Evolutionary conservation across 805 yeast genomes (phyloP), one percentile per base, ranked within the genome.

Genomic region (Wickerhamia fluorescens): DNA sequence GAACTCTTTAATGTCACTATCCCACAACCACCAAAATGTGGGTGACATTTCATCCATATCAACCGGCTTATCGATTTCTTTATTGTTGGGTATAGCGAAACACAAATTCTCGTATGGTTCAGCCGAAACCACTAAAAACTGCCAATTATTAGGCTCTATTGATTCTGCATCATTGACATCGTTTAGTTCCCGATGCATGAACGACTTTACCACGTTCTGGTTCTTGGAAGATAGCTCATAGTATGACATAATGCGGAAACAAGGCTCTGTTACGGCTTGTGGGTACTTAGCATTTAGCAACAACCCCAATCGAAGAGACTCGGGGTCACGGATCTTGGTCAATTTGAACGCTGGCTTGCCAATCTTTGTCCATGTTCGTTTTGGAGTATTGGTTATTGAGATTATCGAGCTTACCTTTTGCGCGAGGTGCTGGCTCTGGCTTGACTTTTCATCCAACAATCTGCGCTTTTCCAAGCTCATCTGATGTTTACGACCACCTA

Each of bases 81-180:
- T 60, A 10, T 74, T 64, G n/a, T n/a, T n/a, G 2, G 94, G 94
- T 8, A 92, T 64, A 34, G 84, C 78, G 33, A 89, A 61, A 2
- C 80, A 82, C 7, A 86, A 63, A 34, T 78, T 85, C 36, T 86
- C 89, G 51, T 85, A 92, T 2, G 96, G 96, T 49, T 86, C 95
- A 3, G 80, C 92, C n/a, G 87, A 77, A 0, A 88, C 56, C 7
- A 88, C 76, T 38, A 92, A 44, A 49, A 78, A 88, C 53, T 82
- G 94, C 53, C 49, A 75, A 7, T 62, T 58, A 22, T 60, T 54
- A 28, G 56, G 45, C 8, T 42, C 51, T n/a, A n/a, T n/a, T 9
- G 28, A 29, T 14, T 38, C 34, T 7, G 40, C 45, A 2, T 30
- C 34, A 19, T 39, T 36, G n/a, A n/a, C n/a, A n/a, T n/a, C n/a